Percentiles rank a stretch among this genome's conserved stretches.
Evolutionary conservation across 305 asterid species (phyloP).

Genomic region (Withania somnifera): DNA sequence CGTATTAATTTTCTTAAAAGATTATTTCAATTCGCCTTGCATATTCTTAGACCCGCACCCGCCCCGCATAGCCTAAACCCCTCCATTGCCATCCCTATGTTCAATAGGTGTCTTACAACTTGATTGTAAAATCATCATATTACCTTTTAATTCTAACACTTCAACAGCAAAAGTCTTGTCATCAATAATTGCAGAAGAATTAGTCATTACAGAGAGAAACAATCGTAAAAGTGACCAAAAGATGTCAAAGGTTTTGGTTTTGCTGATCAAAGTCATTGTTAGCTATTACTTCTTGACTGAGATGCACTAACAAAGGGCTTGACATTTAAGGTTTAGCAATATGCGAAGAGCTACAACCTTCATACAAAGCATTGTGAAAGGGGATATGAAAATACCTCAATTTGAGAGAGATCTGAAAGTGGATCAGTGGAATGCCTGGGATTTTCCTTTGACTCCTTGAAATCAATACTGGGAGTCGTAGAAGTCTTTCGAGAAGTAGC

Average conservation of each 20-base stretch:
- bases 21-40: too few relatives aligned
- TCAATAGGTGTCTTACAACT: background rate
- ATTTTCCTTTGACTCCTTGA: slow-evolving; percentile 32
- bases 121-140: background rate
- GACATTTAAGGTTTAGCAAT: background rate
- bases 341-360: background rate
- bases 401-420: slow-evolving; percentile 61
- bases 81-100: too few relatives aligned
- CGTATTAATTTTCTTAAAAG: too few relatives aligned
- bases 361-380: background rate
- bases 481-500: slow-evolving; percentile 40
- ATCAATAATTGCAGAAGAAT: background rate
- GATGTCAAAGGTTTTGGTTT: background rate
- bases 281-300: background rate
- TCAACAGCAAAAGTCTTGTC: background rate
- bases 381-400: slow-evolving; percentile 39
- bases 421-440: slow-evolving; percentile 34
- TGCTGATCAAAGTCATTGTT: background rate
- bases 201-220: background rate
- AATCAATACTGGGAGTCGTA: slow-evolving; percentile 10
- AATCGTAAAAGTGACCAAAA: background rate
- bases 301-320: background rate
- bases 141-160: background rate
- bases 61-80: too few relatives aligned
- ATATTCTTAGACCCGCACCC: too few relatives aligned